A percentile compares a stretch with the other conserved stretches of the same genome.
These are phyloP conservation scores for Coccomyxa subellipsoidea DNA, from an alignment of 163 green algal species.

Conservation along the genomic window DNA sequence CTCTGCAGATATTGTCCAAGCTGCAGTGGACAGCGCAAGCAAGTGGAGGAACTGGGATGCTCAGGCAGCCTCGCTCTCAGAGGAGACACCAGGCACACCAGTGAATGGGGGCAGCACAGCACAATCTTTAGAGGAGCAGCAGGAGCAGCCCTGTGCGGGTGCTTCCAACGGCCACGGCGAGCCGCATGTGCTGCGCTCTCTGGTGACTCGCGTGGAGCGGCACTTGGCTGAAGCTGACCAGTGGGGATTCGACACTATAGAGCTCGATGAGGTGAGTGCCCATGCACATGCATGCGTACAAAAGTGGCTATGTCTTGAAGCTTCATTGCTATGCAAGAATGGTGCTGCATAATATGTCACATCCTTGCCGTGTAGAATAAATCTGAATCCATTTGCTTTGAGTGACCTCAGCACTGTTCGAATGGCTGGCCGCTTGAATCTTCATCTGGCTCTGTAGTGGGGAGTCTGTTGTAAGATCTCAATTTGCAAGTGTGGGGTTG, in stretches of 20 bases:
- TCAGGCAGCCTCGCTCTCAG: neutral
- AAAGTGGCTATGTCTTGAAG: no score
- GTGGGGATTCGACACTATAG: neutral
- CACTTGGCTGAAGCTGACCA: neutral
- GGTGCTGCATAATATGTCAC: no score
- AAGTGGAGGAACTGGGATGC: neutral
- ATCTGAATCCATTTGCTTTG: no score
- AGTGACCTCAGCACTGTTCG: no score
- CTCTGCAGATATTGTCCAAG: no score
- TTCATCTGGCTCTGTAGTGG: no score
- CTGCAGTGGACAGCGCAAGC: neutral
- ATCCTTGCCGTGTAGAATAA: no score
- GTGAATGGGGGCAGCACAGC: neutral
- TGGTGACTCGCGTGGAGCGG: neutral
- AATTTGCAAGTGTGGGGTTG: neutral
- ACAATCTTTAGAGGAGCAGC: neutral
- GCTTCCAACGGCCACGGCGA: no score
- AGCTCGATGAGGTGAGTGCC: neutral
- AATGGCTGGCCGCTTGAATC: no score
- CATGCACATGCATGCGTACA: no score
- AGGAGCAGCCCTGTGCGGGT: neutral
- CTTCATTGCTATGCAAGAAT: no score
- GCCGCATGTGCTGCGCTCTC: neutral
- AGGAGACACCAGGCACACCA: neutral
- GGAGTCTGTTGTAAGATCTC: no score